Percentiles rank a stretch among this genome's conserved stretches.
These are phyloP conservation scores for Hortaea werneckii DNA, from an alignment of 2,329 filamentous ascomycete species.

Conservation along the genomic window DNA sequence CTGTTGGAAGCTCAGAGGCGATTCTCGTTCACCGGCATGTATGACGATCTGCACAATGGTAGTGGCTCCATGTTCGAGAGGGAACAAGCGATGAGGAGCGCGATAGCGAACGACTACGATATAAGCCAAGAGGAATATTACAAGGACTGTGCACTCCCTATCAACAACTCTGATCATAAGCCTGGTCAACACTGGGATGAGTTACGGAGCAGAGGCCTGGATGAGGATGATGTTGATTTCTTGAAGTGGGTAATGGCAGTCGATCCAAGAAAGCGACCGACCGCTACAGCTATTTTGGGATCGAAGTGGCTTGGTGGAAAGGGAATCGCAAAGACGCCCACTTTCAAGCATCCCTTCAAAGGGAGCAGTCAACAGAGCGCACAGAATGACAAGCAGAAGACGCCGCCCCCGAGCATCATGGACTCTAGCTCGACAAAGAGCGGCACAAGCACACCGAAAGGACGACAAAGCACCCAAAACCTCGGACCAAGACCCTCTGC, in stretches of 20 bases:
- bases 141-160: slow-evolving; percentile 12
- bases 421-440: too few relatives aligned
- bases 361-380: too few relatives aligned
- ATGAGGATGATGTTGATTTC: slow-evolving; percentile 17
- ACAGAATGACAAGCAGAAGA: too few relatives aligned
- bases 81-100: slow-evolving; percentile 12
- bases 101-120: slow-evolving; percentile 19
- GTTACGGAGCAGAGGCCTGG: slow-evolving; percentile 12
- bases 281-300: slow-evolving; percentile 13
- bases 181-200: slow-evolving; percentile 15
- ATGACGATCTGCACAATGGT: slow-evolving; percentile 14
- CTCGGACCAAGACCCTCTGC: too few relatives aligned
- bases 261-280: slow-evolving; percentile 17
- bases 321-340: too few relatives aligned
- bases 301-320: slow-evolving; percentile 4
- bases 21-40: slow-evolving; percentile 17
- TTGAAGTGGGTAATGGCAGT: slow-evolving; percentile 15
- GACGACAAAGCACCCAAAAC: too few relatives aligned
- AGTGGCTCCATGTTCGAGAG: slow-evolving; percentile 9
- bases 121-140: slow-evolving; percentile 15
- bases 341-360: too few relatives aligned
- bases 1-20: slow-evolving; percentile 17
- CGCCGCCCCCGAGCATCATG: too few relatives aligned
- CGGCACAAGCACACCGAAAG: too few relatives aligned
- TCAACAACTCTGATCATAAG: slow-evolving; percentile 5